Evolutionary conservation across 441 rosid genomes (phyloP), one percentile per base, ranked within the genome.

Genomic region (Syzygium syzygioides): DNA sequence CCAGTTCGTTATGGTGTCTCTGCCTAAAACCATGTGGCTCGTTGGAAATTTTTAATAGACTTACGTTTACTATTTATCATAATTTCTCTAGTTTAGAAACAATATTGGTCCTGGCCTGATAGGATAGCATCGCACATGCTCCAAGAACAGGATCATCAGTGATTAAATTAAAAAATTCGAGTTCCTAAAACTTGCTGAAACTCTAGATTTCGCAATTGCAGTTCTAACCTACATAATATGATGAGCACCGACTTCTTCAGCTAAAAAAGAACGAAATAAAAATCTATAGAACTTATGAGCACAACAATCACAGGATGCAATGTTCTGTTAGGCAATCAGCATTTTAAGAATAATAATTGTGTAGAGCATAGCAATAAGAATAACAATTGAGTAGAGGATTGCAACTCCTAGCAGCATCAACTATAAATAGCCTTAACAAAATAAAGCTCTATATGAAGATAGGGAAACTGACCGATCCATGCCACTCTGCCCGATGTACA

Each of bases 401-500:
- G 53, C 83, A 41, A 76, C 53, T 41, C 52, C 83, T 41, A 76
- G n/a, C 52, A 41, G 53, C n/a, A 45, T 76, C 52, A 25, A 76
- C 83, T 76, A 76, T 23, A 76, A 76, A 41, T 76, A 76, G 48
- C 41, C 83, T 41, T 6, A 23, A 76, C 7, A n/a, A 76, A 76
- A 76, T 76, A 76, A 76, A 76, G 83, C 83, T 76, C 83, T 41
- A 76, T 37, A 76, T 83, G 41, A 80, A 79, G 86, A 48, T 26
- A 55, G 60, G 68, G 86, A 89, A 89, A 94, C 98, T 91, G 87
- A 98, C 99, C 89, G 99, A 96, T 91, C 99, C 99, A 95, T 96
- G 96, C 99, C 99, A 98, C 92, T 98, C 99, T 92, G 99, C 99
- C 64, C 98, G 97, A 94, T 98, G 98, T 89, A 98, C 99, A 23